phyloP scores from a whole-genome alignment of 2,329 filamentous ascomycete genomes.

The Knoxdaviesia capensis region DNA sequence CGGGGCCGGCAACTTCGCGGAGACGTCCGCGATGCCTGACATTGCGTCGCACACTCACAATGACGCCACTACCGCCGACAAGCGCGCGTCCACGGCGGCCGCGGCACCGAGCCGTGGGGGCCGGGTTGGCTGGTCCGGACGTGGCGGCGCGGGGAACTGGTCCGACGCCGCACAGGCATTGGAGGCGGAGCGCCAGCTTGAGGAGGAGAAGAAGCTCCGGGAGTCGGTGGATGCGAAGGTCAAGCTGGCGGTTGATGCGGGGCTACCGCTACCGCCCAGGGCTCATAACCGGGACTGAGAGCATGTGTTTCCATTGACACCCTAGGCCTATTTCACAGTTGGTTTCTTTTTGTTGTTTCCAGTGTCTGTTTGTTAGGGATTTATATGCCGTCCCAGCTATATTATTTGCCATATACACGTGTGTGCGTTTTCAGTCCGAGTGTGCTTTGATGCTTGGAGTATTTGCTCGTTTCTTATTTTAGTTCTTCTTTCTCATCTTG shows the following conservation, averaged over 20 bases:
- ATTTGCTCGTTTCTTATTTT: no score
- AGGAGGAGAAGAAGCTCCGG: conserved; percentile 11
- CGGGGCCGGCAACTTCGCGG: conserved; percentile 39
- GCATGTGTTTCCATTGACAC: no score
- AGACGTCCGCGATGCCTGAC: conserved; percentile 17
- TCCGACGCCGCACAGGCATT: conserved; percentile 5
- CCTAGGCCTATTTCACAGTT: no score
- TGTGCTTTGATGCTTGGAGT: no score
- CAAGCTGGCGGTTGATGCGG: conserved; percentile 19
- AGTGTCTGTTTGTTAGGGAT: no score
- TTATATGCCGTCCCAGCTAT: no score
- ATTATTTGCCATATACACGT: no score
- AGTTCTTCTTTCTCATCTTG: no score
- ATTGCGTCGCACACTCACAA: conserved; percentile 10
- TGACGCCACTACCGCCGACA: conserved; percentile 14
- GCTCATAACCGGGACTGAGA: conserved; percentile 10
- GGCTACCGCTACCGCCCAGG: conserved; percentile 17
- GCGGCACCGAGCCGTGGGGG: conserved; percentile 10
- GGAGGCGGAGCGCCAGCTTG: conserved; percentile 4
- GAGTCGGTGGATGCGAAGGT: conserved; percentile 17
- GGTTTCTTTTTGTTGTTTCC: no score
- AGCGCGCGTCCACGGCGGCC: conserved; percentile 14
- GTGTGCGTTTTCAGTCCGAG: no score
- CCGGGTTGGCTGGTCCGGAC: conserved; percentile 12
- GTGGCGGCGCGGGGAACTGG: conserved; percentile 35